Percentiles rank a stretch among this genome's conserved stretches.
These are phyloP conservation scores for Lentinula guzmanii DNA, from an alignment of 768 basidiomycete genomes.

Conservation along the genomic window DNA sequence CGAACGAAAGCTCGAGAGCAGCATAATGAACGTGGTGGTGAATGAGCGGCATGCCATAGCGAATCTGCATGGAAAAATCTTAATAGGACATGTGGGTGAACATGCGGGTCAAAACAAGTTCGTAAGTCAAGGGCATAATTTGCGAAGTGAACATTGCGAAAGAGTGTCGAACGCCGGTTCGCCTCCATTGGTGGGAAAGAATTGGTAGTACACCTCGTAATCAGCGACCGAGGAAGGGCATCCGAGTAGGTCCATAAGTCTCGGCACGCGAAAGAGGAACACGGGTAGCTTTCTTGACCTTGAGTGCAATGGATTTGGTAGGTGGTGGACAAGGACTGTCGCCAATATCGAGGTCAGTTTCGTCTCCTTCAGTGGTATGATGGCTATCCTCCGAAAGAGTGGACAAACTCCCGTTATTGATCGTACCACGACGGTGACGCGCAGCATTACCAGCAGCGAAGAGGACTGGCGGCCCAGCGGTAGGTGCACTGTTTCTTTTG, in stretches of 20 bases:
- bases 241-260: conserved; percentile 60
- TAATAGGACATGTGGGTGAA: neutral
- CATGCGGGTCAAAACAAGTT: conserved; percentile 5
- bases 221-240: conserved; percentile 22
- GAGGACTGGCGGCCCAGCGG: conserved; percentile 40
- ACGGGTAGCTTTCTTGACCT: conserved; percentile 42
- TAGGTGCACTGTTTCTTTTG: conserved; percentile 67
- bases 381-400: conserved; percentile 69
- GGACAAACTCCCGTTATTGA: conserved; percentile 32
- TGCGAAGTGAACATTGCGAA: neutral
- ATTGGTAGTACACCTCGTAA: neutral
- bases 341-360: conserved; percentile 72
- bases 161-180: neutral
- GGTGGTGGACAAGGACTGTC: conserved; percentile 88
- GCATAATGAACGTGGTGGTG: conserved; percentile 15
- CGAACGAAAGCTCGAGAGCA: conserved; percentile 6
- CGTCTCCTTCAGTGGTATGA: conserved; percentile 55
- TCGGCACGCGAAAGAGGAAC: conserved; percentile 53
- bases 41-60: conserved; percentile 19
- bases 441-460: conserved; percentile 70
- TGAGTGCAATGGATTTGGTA: conserved; percentile 47
- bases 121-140: conserved; percentile 3
- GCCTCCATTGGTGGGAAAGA: neutral
- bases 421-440: conserved; percentile 51
- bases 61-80: conserved; percentile 12